These are phyloP conservation scores for Argentina anserina DNA, from an alignment of 306 rosid species.

Conservation along the genomic window DNA sequence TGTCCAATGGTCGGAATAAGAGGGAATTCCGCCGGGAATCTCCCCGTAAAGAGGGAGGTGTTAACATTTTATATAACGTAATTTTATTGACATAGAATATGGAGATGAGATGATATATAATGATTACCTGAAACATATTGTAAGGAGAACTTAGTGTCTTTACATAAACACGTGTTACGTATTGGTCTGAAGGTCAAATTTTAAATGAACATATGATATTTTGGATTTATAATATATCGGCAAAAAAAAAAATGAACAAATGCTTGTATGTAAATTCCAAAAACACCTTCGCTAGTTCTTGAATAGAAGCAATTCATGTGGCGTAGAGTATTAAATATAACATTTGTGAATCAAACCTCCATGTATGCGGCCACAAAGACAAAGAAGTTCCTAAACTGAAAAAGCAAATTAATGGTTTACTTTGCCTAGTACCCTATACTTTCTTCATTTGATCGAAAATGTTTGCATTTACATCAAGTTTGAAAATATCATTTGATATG, in stretches of 20 bases:
- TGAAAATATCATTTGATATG: background rate
- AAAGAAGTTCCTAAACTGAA: background rate
- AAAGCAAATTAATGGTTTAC: background rate
- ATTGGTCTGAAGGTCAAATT: too few species aligned
- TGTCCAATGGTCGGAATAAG: too few species aligned
- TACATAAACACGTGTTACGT: too few species aligned
- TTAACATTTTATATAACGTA: too few species aligned
- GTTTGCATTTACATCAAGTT: background rate
- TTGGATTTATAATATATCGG: too few species aligned
- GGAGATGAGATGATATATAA: too few species aligned
- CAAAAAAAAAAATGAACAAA: background rate
- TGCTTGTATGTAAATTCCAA: background rate
- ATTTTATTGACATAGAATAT: too few species aligned
- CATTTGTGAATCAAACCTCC: background rate
- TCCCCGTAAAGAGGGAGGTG: too few species aligned
- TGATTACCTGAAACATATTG: too few species aligned
- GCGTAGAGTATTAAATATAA: background rate
- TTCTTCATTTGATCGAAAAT: background rate
- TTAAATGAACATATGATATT: too few species aligned
- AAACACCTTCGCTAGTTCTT: background rate
- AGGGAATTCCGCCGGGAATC: too few species aligned
- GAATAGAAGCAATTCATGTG: background rate
- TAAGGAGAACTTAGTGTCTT: too few species aligned
- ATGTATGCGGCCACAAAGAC: background rate
- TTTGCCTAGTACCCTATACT: background rate